Evolutionary conservation across 495 filamentous ascomycete species (phyloP), one percentile per base, ranked within the genome.

Genomic region (Neurospora intermedia): DNA sequence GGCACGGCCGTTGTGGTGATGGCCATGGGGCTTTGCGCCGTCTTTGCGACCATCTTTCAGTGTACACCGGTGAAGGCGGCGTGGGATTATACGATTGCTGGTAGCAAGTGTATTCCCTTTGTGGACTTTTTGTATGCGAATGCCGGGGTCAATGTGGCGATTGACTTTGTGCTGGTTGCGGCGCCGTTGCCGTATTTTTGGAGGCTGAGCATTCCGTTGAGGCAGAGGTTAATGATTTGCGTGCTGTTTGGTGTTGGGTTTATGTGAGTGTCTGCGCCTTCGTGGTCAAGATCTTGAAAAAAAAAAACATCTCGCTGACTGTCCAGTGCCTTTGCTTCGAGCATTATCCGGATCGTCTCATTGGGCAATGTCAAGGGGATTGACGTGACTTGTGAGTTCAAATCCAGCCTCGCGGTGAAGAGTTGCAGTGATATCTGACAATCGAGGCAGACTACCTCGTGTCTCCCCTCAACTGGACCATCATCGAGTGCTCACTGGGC

Each of bases 11-110:
- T 83, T n/a, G 75, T 83, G 1, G 74, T 85, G 35, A 62, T 73
- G 4, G 84, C 82, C 73, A 76, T 82, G 8, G 76, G 78, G 31
- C 76, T 84, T 39, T 80, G 79, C 66, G 83, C 83, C 73, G 81
- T 85, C 43, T 81, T 84, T 38, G 78, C 82, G 10, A 84, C 81
- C 38, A 78, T 87, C 46, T 83, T 87, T 69, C 83, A 86, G 73
- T 88, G 85, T 73, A 77, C 66, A 0, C 85, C 84, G 0, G 78
- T 88, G 23, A 43, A 79, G 41, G 81, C 80, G 18, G 79, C 81
- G 13, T 88, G 84, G 84, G 77, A 86, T 69, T 80, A 80, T 0
- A 75, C 71, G 8, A 69, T 77, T 20, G 70, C 81, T 20, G 78
- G 79, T 0, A 79, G 82, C 0, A 72, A 76, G 15, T 87, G 85